Evolutionary conservation across 2,329 filamentous ascomycete genomes (phyloP), one percentile per base, ranked within the genome.

Genomic region (Aspergillus fumigatus): DNA sequence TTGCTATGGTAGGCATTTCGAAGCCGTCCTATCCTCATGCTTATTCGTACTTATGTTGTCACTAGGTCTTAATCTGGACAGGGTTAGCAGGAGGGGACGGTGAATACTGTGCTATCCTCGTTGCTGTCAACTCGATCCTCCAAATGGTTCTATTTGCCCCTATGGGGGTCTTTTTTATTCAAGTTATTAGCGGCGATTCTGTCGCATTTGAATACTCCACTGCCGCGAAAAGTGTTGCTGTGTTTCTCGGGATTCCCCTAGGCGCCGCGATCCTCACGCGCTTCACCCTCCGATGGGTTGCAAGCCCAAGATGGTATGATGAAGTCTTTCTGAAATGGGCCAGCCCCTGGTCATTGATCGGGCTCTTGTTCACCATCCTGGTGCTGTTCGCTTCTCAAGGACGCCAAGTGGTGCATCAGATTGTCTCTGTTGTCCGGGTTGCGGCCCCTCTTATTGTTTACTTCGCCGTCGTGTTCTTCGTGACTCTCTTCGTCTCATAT

Each of bases 381-480:
- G 85, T 96, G 0, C 80, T 96, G 3, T 96, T 96, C 69, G 90
- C 88, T 0, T 89, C 87, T 1, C 90, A 96, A 68, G 90, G 90
- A 3, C 76, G 76, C n/a, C 84, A 86, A 51, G 89, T 94, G 1
- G 87, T 92, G 1, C 83, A 89, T 61, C 90, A 95, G 73, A 89
- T 95, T 58, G 88, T 91, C 0, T 88, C 88, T 0, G 91, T 96
- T 0, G 76, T 94, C 4, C 82, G 91, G 1, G 90, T 96, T 1
- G 86, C 88, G 0, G 90, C 90, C 0, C 91, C 91, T 0, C 75
- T 96, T 27, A 67, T 94, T 1, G 85, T 94, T 0, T 96, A 95
- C 69, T 96, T 96, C 66, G 65, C 84, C 1, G 71, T 87, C 58
- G 83, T 94, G 55, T 96, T 96, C 76, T 84, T 84, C 50, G 63